Evolutionary conservation across 768 basidiomycete genomes (phyloP), one percentile per base, ranked within the genome.

Genomic region (Pulveroboletus sp.): DNA sequence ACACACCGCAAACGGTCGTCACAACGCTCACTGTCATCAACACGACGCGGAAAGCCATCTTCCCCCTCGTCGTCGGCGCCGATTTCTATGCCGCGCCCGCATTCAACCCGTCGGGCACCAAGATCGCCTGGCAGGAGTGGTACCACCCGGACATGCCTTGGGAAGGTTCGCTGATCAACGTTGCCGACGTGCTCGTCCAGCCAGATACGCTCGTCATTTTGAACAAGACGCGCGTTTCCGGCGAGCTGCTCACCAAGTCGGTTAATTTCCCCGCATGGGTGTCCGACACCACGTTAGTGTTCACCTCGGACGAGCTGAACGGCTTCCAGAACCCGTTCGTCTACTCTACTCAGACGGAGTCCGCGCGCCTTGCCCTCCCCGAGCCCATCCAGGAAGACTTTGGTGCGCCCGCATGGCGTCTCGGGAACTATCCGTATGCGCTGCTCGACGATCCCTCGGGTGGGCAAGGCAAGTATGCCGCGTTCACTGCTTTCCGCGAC

Each of bases 81-180:
- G 86, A 89, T 60, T 91, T 91, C 69, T 92, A 90, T 63, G 74
- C 76, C 37, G 64, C 72, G 1, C 81, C 85, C 0, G 67, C 64
- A 23, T 83, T 85, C 68, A 80, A 80, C 26, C 76, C 81, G 0
- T 76, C 82, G 52, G 86, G 85, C 1, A 69, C 63, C 30, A 72
- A 70, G 45, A 56, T 89, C 16, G 76, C 74, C 1, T 90, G 82
- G 81, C 70, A 80, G 35, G 74, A 83, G 52, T 87, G 86, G 87
- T 74, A 65, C 53, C 84, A 84, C 43, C 83, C 83, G 0, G 75
- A 82, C 51, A 82, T 84, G 82, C 80, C 86, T 13, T 90, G 85
- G 85, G 79, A 85, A 57, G 83, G 81, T 4, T 70, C 76, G 1
- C 68, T 78, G 56, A 71, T 88, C 50, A 71, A 75, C 60, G 58